Evolutionary conservation across 805 yeast species (phyloP).

Genomic region (Cyberlindnera veronae): DNA sequence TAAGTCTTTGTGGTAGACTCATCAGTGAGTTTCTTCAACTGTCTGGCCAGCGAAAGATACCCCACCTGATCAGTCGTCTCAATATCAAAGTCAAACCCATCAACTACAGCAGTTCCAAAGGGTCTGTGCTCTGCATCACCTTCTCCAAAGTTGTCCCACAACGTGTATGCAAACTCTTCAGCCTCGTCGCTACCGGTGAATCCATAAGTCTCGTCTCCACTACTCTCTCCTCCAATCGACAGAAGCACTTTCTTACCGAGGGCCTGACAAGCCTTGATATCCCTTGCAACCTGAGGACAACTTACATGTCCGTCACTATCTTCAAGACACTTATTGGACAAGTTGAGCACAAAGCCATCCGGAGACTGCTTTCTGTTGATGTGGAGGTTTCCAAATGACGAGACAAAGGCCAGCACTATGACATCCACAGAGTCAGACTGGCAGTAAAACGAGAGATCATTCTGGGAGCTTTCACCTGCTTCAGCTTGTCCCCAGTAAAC

Average conservation of each 20-base stretch:
- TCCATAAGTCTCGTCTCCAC: conserved; percentile 52
- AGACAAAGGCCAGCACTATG: conserved; percentile 60
- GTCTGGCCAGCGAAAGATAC: conserved; percentile 57
- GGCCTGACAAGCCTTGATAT: conserved; percentile 71
- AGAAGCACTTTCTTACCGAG: conserved; percentile 75
- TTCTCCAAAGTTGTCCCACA: conserved; percentile 62
- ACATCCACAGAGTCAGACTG: conserved; percentile 65
- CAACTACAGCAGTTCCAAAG: conserved; percentile 72
- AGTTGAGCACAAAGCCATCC: conserved; percentile 39
- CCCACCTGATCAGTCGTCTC: conserved; percentile 65
- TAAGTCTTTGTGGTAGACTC: conserved; percentile 44
- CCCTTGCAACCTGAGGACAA: conserved; percentile 57
- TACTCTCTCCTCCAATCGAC: conserved; percentile 76
- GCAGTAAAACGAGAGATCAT: conserved; percentile 53
- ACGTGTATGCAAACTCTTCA: conserved; percentile 48
- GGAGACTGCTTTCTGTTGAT: background rate
- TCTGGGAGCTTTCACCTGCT: conserved; percentile 39
- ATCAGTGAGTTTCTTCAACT: conserved; percentile 39
- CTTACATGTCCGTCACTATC: conserved; percentile 33
- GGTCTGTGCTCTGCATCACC: conserved; percentile 48
- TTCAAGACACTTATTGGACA: conserved; percentile 49
- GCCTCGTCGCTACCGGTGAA: conserved; percentile 80
- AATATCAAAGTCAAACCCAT: conserved; percentile 92
- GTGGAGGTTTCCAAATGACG: conserved; percentile 19
- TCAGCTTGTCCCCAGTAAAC: conserved; percentile 78